Percentiles rank a stretch among this genome's conserved stretches.
Evolutionary conservation across 2,329 filamentous ascomycete species (phyloP).

Genomic region (Aspergillus vadensis): DNA sequence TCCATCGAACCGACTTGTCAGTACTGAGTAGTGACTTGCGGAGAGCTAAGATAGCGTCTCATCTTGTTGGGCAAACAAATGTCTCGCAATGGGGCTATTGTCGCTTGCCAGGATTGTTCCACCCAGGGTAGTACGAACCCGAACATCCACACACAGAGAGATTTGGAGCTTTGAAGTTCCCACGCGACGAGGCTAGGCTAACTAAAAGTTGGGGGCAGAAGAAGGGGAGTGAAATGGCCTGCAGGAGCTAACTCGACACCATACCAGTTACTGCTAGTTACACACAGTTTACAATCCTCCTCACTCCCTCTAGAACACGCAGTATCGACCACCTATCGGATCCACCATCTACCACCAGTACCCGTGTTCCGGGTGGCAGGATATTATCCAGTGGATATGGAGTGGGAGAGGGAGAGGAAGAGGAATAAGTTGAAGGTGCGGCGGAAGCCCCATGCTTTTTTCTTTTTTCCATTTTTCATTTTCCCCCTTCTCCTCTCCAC

Average conservation of each 20-base stretch:
- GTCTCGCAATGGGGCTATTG: too few species aligned
- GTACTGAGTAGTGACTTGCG: not conserved
- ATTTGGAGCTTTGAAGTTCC: not conserved
- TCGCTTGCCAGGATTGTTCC: not conserved
- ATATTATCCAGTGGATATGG: slow-evolving; percentile 8
- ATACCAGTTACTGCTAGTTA: too few species aligned
- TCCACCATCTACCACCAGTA: too few species aligned
- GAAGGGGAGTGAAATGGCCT: not conserved
- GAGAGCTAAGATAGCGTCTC: not conserved
- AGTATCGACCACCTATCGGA: too few species aligned
- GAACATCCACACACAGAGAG: not conserved
- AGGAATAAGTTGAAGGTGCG: not conserved
- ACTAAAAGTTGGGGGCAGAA: not conserved
- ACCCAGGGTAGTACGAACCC: not conserved
- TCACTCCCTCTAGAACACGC: too few species aligned
- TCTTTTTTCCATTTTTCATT: not conserved
- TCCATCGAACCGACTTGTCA: not conserved
- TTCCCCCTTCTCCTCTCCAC: too few species aligned
- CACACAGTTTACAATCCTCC: too few species aligned
- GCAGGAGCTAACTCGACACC: not conserved
- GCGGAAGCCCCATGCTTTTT: not conserved
- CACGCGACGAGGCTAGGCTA: not conserved
- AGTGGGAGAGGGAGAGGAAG: not conserved
- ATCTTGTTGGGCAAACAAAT: not conserved
- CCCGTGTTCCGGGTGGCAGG: too few species aligned